Conservation (phyloP, 345 rosid genomes). For the Stellera chamaejasme region DNA sequence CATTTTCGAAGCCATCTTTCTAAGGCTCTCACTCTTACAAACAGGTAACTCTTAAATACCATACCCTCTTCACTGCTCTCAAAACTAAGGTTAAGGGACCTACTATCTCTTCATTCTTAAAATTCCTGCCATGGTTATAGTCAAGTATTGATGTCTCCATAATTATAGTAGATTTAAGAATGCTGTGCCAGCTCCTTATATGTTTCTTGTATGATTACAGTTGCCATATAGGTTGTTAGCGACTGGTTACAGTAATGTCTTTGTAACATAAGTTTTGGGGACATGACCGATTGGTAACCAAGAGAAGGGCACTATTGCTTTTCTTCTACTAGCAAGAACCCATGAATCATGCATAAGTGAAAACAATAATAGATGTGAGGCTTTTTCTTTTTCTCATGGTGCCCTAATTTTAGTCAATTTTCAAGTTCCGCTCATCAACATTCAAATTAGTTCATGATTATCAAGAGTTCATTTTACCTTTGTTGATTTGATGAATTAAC, state of each 20-base stretch:
- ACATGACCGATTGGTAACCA: too few relatives aligned
- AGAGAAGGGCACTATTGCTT: too few relatives aligned
- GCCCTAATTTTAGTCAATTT: too few relatives aligned
- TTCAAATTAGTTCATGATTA: background rate
- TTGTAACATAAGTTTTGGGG: too few relatives aligned
- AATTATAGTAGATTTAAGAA: background rate
- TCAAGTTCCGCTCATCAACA: too few relatives aligned
- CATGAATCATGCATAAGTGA: too few relatives aligned
- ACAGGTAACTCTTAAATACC: constrained; percentile 47
- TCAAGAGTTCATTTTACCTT: background rate
- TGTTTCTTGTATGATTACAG: too few relatives aligned
- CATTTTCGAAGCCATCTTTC: constrained; percentile 73
- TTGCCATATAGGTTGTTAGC: too few relatives aligned
- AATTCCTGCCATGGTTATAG: constrained; percentile 2
- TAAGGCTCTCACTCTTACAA: constrained; percentile 72
- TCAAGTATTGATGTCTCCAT: background rate
- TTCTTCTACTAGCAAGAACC: too few relatives aligned
- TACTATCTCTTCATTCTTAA: constrained; percentile 1
- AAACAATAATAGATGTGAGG: too few relatives aligned
- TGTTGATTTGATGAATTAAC: background rate
- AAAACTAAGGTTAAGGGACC: constrained; percentile 1
- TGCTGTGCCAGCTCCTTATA: background rate
- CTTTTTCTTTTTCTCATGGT: too few relatives aligned
- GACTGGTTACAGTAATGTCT: too few relatives aligned
- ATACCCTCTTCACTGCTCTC: background rate